phyloP scores from a whole-genome alignment of 495 filamentous ascomycete genomes.

The Penicillium dipodomyicola region DNA sequence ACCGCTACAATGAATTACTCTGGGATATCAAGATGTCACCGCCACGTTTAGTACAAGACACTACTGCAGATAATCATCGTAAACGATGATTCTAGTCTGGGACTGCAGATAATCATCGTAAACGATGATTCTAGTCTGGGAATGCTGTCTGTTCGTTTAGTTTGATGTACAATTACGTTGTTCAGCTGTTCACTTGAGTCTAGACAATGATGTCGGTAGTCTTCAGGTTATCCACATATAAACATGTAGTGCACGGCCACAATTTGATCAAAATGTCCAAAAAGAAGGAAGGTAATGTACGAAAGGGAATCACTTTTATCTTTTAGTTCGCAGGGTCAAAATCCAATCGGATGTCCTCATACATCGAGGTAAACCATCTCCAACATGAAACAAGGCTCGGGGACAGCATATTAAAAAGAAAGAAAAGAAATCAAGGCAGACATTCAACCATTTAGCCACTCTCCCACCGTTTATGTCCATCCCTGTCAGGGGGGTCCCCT shows the following conservation, averaged over 20 bases:
- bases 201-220: background rate
- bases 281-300: slow-evolving; percentile 5
- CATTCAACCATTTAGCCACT: slow-evolving; percentile 8
- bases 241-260: slow-evolving; percentile 13
- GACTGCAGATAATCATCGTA: too few species aligned
- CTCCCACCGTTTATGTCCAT: background rate
- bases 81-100: background rate
- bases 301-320: slow-evolving; percentile 21
- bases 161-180: slow-evolving; percentile 11
- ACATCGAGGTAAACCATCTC: slow-evolving; percentile 8
- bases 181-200: background rate
- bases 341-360: slow-evolving; percentile 14
- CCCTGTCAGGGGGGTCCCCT: slow-evolving; percentile 16
- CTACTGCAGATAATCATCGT: slow-evolving; percentile 28
- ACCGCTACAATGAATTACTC: slow-evolving; percentile 25
- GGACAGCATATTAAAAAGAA: slow-evolving; percentile 1
- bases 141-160: background rate
- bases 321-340: slow-evolving; percentile 14
- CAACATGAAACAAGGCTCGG: slow-evolving; percentile 6
- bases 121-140: background rate
- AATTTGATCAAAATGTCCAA: background rate
- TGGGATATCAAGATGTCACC: slow-evolving; percentile 28
- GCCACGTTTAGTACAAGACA: slow-evolving; percentile 26
- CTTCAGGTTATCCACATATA: slow-evolving; percentile 3
- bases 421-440: background rate